Percentiles rank a stretch among this genome's conserved stretches.
Conservation (phyloP, 441 rosid genomes). For the Hypseocharis bilobata region DNA sequence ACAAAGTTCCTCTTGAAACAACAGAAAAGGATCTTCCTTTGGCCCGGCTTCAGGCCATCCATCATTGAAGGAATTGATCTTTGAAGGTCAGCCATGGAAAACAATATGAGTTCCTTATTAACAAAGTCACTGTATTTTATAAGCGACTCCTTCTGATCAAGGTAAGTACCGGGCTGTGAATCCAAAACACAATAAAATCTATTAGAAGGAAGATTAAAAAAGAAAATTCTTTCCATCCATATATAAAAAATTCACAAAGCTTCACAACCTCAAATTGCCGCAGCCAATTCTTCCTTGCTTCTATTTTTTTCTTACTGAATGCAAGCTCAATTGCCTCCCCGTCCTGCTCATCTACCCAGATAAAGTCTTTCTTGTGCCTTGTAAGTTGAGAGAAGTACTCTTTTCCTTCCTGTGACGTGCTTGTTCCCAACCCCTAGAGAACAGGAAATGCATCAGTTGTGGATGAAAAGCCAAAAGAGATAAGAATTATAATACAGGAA, state of each 20-base stretch:
- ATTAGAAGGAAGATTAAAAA: not conserved
- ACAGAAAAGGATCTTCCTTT: constrained; percentile 81
- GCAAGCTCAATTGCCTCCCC: constrained; percentile 96
- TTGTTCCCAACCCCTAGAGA: constrained; percentile 90
- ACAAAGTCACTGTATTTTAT: constrained; percentile 82
- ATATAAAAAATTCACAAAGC: not conserved
- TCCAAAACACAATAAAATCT: constrained; percentile 16
- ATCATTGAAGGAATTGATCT: constrained; percentile 93
- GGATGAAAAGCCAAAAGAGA: not conserved
- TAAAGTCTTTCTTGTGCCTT: constrained; percentile 73
- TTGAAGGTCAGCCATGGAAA: constrained; percentile 94
- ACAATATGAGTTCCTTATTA: constrained; percentile 87
- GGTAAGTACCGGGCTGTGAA: constrained; percentile 86
- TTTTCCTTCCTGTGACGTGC: constrained; percentile 61
- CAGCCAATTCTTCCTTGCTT: constrained; percentile 89
- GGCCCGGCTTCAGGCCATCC: constrained; percentile 93
- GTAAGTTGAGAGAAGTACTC: constrained; percentile 52
- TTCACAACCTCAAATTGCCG: constrained; percentile 54
- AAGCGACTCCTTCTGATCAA: constrained; percentile 57
- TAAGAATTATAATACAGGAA: not conserved
- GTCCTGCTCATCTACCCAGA: constrained; percentile 68
- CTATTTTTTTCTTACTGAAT: constrained; percentile 90
- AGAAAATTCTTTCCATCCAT: not conserved
- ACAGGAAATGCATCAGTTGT: constrained; percentile 9
- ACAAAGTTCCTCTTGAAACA: constrained; percentile 72